Conservation (phyloP, 495 filamentous ascomycete species). For the Penicillium subrubescens region DNA sequence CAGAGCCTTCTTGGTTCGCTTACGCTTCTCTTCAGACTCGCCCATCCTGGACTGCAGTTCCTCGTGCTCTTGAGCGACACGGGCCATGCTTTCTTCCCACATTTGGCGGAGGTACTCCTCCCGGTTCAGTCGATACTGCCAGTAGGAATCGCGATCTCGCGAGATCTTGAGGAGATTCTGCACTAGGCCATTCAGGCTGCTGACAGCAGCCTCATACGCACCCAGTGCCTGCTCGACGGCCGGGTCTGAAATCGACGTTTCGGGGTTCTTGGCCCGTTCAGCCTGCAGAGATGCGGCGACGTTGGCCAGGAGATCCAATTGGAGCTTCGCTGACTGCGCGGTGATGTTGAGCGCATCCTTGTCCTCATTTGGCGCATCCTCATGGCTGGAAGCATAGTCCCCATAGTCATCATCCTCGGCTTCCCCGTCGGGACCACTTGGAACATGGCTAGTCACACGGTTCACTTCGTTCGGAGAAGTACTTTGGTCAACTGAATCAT, state of each 20-base stretch:
- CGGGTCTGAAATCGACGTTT: conserved; percentile 70
- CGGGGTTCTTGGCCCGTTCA: conserved; percentile 70
- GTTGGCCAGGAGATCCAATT: conserved; percentile 83
- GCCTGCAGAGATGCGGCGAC: conserved; percentile 79
- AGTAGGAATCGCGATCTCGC: conserved; percentile 90
- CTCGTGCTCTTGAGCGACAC: conserved; percentile 90
- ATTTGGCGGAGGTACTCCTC: conserved; percentile 85
- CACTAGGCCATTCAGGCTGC: conserved; percentile 81
- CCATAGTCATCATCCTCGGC: conserved; percentile 85
- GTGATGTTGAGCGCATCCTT: conserved; percentile 96
- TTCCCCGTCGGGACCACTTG: conserved; percentile 48
- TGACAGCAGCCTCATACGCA: conserved; percentile 87
- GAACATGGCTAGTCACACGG: conserved; percentile 48
- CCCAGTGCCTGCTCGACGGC: conserved; percentile 75
- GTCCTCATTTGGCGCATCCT: conserved; percentile 66
- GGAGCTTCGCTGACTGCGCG: conserved; percentile 89
- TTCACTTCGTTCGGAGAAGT: conserved; percentile 53
- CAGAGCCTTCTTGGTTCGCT: conserved; percentile 84
- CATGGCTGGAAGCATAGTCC: conserved; percentile 79
- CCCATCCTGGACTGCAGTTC: conserved; percentile 82
- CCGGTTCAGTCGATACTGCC: conserved; percentile 90
- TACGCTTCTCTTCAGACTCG: conserved; percentile 87
- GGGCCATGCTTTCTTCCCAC: conserved; percentile 99
- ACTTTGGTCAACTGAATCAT: conserved; percentile 62
- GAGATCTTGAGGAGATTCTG: conserved; percentile 89